A percentile compares a stretch with the other conserved stretches of the same genome.
Evolutionary conservation across 371 early-diverging fungal genomes (phyloP).

Genomic region (Mucor ambiguus): DNA sequence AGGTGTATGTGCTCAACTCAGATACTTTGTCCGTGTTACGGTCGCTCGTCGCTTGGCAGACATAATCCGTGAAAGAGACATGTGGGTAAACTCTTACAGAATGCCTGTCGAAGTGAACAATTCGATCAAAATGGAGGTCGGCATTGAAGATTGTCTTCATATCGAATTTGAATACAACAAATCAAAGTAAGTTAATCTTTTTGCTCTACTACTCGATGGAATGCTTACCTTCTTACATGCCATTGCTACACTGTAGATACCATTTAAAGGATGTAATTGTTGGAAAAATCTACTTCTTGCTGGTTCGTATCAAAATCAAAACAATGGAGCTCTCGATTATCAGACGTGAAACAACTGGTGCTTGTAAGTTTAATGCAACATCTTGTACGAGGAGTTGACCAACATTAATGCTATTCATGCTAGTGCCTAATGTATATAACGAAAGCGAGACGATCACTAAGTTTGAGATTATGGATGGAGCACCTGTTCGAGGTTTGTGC

Average conservation of each 20-base stretch:
- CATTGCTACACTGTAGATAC: constrained; percentile 51
- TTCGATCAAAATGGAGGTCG: constrained; percentile 95
- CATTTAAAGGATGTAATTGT: constrained; percentile 98
- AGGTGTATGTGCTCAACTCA: constrained; percentile 13
- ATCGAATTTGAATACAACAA: constrained; percentile 96
- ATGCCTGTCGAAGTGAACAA: constrained; percentile 86
- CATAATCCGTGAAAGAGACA: constrained; percentile 72
- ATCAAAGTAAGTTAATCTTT: constrained; percentile 63
- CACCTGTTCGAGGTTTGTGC: constrained; percentile 83
- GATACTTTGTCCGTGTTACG: constrained; percentile 88
- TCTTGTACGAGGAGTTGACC: background rate
- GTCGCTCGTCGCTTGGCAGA: constrained; percentile 79
- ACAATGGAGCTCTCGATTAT: constrained; percentile 99
- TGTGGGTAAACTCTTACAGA: constrained; percentile 91
- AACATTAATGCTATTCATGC: background rate
- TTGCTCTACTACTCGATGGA: background rate
- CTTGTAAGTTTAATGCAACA: constrained; percentile 36
- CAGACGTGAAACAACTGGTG: constrained; percentile 96
- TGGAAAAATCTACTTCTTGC: constrained; percentile 97
- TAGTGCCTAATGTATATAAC: constrained; percentile 93
- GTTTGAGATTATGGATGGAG: constrained; percentile 99
- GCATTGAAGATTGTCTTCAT: constrained; percentile 94
- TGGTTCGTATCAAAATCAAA: constrained; percentile 99
- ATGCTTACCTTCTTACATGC: background rate
- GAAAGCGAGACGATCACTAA: constrained; percentile 98